Conservation (phyloP, 1,139 yeast species). For the Sugiyamaella xylanicola region DNA sequence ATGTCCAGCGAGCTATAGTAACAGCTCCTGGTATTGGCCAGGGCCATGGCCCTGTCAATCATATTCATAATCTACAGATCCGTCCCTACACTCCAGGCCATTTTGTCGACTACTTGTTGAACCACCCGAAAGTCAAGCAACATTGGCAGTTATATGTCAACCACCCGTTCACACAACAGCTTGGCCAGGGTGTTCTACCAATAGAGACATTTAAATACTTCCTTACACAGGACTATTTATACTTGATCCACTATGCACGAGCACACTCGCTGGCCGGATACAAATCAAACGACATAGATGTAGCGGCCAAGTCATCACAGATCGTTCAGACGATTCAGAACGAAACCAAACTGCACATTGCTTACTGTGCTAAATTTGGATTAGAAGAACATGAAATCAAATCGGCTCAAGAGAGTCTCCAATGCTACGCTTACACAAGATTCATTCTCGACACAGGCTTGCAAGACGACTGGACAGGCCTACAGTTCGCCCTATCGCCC, state of each 20-base stretch:
- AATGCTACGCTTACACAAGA: constrained; percentile 61
- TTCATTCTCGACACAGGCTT: constrained; percentile 58
- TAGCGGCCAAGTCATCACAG: constrained; percentile 54
- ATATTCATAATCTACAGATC: constrained; percentile 43
- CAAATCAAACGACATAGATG: constrained; percentile 57
- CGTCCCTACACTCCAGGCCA: constrained; percentile 46
- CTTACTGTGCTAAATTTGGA: constrained; percentile 53
- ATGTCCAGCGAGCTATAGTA: constrained; percentile 65
- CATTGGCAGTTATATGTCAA: constrained; percentile 61
- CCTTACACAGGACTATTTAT: constrained; percentile 71
- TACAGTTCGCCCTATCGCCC: constrained; percentile 71
- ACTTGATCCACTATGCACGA: constrained; percentile 67
- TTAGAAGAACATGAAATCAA: constrained; percentile 52
- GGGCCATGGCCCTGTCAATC: constrained; percentile 78
- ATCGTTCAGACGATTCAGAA: constrained; percentile 55
- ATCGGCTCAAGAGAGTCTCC: constrained; percentile 54
- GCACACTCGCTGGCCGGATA: constrained; percentile 68
- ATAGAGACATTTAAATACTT: constrained; percentile 57
- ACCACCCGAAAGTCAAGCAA: constrained; percentile 57
- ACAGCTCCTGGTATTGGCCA: constrained; percentile 49
- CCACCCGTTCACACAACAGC: constrained; percentile 61
- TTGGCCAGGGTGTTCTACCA: constrained; percentile 58
- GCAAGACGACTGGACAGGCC: constrained; percentile 61
- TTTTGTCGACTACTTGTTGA: constrained; percentile 54
- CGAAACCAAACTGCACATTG: constrained; percentile 61